Base-by-base conservation (phyloP, 202 grass and related monocot species). In the Thinopyrum obtusiflorum region DNA sequence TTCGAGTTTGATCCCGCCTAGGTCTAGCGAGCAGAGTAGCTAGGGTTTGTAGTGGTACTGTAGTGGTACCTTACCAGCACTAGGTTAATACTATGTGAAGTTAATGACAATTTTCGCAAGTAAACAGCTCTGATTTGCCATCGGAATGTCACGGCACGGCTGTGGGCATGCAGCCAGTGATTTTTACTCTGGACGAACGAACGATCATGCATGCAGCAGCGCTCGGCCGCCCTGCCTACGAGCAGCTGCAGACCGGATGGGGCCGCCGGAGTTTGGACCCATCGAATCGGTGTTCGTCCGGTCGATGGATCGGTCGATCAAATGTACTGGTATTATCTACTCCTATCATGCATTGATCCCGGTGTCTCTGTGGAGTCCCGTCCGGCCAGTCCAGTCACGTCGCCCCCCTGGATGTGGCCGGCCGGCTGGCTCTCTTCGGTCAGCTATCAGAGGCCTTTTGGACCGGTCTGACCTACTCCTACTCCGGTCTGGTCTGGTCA, bases 351-450 rank as follows among this genome's bases (percentile, higher is more conserved):
- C 53, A 59, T 27, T 33, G 11, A 49, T 53, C 63, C 31, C 8
- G 80, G 29, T 10, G 27, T 26, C 46, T 51, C 27, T 35, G 65
- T 25, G 12, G n/a, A 37, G 65, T 82, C 80, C 31, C 40, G 78
- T 81, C 78, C 27, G 26, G 39, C 18, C 40, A 18, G 78, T 68
- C 79, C 4, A 23, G 79, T 69, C 79, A 69, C 46, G 79, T 81
- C 79, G 46, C 11, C 61, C 21, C 18, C 65, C 29, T n/a, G 39
- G 39, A 42, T 42, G 39, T 46, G 24, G 60, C 7, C 15, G 65
- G 35, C 68, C 1, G 51, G 78, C 27, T 12, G 78, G 27, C 64
- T 51, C 65, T 82, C 65, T 82, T 65, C 11, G 29, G 46, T 82
- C 80, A 82, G 80, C 80, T 12, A 51, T 68, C 62, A 55, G 65